Base-by-base conservation (phyloP, 2,329 filamentous ascomycete genomes). In the Colletotrichum sp. region DNA sequence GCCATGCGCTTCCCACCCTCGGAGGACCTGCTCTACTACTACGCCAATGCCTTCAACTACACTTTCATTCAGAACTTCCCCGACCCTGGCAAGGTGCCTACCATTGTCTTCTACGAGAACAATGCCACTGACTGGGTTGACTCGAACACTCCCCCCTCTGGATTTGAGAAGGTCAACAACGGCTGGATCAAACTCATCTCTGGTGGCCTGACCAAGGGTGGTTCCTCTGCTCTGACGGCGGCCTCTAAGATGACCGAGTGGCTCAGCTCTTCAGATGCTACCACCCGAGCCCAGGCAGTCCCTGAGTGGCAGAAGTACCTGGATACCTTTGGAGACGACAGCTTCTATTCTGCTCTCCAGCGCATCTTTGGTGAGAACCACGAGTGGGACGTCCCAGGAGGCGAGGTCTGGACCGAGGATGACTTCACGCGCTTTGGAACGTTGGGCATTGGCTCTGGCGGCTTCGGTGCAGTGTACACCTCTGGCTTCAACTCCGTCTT, bases 21-120 rank as follows among this genome's bases (percentile, higher is more conserved):
- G 13, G 57, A 70, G 39, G 68, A 64, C n/a, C 30, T 70, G 24
- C 68, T 70, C 34, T 70, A 70, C 57, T 70, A 70, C 57, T 70
- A 70, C 57, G 68, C 68, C 32, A 63, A 70, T 7, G 57, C 59
- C 10, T 70, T 70, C 26, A 44, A 44, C 36, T 70, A 28, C 15
- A 63, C 57, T 7, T 70, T 70, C 28, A 70, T 70, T 16, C 32
- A 70, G 18, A 70, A 70, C 55, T 70, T 70, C 16, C 68, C 68
- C 8, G 68, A 70, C 10, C 68, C 68, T 9, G 68, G 68, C 26
- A 64, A 70, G 55, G 68, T 70, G 1, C 68, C 68, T 6, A 70
- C 68, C 57, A 64, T 63, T 3, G 24, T 70, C 16, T 52, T 49
- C 5, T 70, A 44, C 36, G 24, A 67, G n/a, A 39, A 67, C 7